Evolutionary conservation across 2,329 filamentous ascomycete species (phyloP), one percentile per base, ranked within the genome.

Genomic region (Hirsutella thompsonii): DNA sequence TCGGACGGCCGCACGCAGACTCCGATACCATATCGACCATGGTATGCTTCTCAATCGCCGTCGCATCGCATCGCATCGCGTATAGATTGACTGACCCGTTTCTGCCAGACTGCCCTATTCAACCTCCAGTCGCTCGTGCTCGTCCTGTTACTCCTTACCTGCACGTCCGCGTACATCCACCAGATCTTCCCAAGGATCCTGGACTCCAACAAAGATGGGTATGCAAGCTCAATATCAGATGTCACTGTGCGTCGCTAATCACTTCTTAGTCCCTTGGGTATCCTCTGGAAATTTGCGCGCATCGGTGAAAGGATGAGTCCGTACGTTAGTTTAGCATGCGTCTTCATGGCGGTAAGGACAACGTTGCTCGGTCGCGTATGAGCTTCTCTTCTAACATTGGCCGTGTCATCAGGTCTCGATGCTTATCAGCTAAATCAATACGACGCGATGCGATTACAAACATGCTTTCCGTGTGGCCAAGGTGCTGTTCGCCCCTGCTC

Each of bases 121-220:
- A 96, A 96, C 68, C 96, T 98, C 70, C 88, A 95, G 64, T 94
- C 88, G 44, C 83, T 96, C 52, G 77, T 98, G 53, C 78, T 96
- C 54, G 90, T 95, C 51, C 79, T 98, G 55, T 79, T 98, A 39
- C 82, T 98, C 52, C 79, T 93, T 52, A 93, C 96, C 58, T 98
- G 92, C 74, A 95, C 92, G 43, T 89, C 85, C 63, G 80, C 92
- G 47, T 96, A 98, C 66, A 76, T 88, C 42, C 92, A 96, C 69
- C 83, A 85, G 54, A 79, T 94, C 48, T 84, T 92, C 56, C 90
- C 92, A 1, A 75, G 81, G 4, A 82, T 94, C 53, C 85, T 98
- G 67, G 90, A 96, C 64, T 75, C 84, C 39, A 92, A 94, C 61
- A 94, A 93, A 69, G 78, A 90, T 53, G 87, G 87, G 86, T 92